Evolutionary conservation across 345 rosid genomes (phyloP).

Genomic region (Triadica sebifera): DNA sequence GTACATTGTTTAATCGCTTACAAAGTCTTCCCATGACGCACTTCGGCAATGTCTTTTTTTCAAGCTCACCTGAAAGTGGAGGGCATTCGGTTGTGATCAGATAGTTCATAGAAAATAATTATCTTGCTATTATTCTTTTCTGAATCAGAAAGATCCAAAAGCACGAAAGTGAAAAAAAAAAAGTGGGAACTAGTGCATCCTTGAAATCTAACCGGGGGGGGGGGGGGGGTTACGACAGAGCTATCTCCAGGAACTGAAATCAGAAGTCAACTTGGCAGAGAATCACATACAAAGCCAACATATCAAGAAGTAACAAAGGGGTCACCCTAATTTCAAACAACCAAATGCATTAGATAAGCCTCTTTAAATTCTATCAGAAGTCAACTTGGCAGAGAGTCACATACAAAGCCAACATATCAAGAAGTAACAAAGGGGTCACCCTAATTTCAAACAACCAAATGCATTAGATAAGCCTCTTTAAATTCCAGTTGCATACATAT

Average conservation of each 20-base stretch:
- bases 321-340: background rate
- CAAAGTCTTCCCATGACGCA: conserved; percentile 7
- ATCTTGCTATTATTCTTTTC: background rate
- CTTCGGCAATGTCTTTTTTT: conserved; percentile 24
- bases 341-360: background rate
- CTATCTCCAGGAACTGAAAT: background rate
- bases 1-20: conserved; percentile 12
- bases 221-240: too few relatives aligned
- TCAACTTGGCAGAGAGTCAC: background rate
- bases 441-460: background rate
- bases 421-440: background rate
- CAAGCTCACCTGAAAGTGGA: conserved; percentile 28
- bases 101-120: background rate
- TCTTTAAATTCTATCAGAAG: background rate
- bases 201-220: too few relatives aligned
- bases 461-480: background rate
- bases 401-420: background rate
- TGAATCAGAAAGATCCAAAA: background rate
- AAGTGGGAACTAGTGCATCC: background rate
- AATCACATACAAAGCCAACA: background rate
- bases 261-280: background rate
- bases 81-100: background rate
- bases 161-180: background rate
- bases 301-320: background rate
- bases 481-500: background rate